Evolutionary conservation across 1,139 yeast genomes (phyloP), one percentile per base, ranked within the genome.

Genomic region (Pneumocystis sp.): DNA sequence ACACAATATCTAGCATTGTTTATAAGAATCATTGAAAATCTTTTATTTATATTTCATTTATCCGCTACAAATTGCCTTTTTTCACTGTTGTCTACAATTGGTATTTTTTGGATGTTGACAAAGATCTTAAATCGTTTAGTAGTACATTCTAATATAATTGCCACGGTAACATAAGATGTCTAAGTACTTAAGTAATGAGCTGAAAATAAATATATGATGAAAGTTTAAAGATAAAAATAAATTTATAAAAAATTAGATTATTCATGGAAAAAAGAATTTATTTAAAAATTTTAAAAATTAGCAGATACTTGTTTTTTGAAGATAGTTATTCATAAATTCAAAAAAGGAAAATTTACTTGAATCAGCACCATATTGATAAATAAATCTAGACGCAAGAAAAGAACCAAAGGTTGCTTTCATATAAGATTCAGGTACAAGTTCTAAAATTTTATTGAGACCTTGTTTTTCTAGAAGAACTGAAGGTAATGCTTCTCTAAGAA

Each of bases 381-480:
- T 96, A 76, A 88, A 93, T 66, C 87, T 82, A 61, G 96, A 89
- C 19, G 96, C 95, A 72, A 93, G 81, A 74, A 85, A 87, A 61
- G 96, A 88, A 65, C 97, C 96, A 74, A 93, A 88, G 70, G 93
- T 83, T 15, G 97, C 96, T 74, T 85, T 85, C 74, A 91, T 80
- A 75, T 93, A 93, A 67, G 95, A 82, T 68, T 82, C 89, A 21
- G 98, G 98, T 64, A 93, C 95, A 72, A 95, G 84, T 62, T 79
- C 72, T 72, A 91, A 78, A 63, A 93, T 84, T 67, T 79, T 77
- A 37, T 85, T 87, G 67, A 89, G 82, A n/a, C 96, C 96, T 72
- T 91, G 82, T 69, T 82, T 83, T 66, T 83, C 77, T 66, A 88
- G 80, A 71, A 93, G 82, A 71, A 86, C 78, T 64, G 82, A 80